These are phyloP conservation scores for Amanita thiersii DNA, from an alignment of 768 basidiomycete species.

Conservation along the genomic window DNA sequence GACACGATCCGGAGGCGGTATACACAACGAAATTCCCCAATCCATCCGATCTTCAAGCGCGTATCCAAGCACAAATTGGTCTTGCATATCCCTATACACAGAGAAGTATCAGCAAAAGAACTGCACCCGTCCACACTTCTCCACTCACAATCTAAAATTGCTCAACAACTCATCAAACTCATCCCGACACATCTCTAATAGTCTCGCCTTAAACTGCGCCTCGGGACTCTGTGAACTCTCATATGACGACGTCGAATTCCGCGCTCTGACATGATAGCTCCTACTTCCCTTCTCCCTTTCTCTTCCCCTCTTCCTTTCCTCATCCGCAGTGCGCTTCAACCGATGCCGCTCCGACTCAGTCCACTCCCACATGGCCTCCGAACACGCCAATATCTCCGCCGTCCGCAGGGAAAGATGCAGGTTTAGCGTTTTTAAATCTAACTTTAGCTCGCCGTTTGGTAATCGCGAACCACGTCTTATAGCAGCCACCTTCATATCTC, in stretches of 20 bases:
- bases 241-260: slow-evolving; percentile 10
- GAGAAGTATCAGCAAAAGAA: slow-evolving; percentile 2
- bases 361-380: slow-evolving; percentile 80
- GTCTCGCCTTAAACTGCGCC: slow-evolving; percentile 23
- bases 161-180: slow-evolving; percentile 54
- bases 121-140: slow-evolving; percentile 1
- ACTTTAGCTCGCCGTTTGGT: slow-evolving; percentile 45
- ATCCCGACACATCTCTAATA: slow-evolving; percentile 45
- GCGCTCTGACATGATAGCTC: slow-evolving; percentile 3
- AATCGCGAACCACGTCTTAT: slow-evolving; percentile 25
- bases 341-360: slow-evolving; percentile 40
- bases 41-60: slow-evolving; percentile 40
- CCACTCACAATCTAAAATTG: slow-evolving; percentile 54
- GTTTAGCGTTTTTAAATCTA: slow-evolving; percentile 53
- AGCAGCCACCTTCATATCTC: slow-evolving; percentile 10
- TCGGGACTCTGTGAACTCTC: slow-evolving; percentile 11
- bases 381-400: slow-evolving; percentile 60
- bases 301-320: slow-evolving; percentile 5
- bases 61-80: slow-evolving; percentile 39
- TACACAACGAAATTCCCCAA: slow-evolving; percentile 34
- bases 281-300: neutral
- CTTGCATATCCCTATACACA: slow-evolving; percentile 52
- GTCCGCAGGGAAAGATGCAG: slow-evolving; percentile 55
- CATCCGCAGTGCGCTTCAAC: slow-evolving; percentile 6
- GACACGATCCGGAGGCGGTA: slow-evolving; percentile 42